Evolutionary conservation across 345 rosid genomes (phyloP).

Genomic region (Lagerstroemia speciosa): DNA sequence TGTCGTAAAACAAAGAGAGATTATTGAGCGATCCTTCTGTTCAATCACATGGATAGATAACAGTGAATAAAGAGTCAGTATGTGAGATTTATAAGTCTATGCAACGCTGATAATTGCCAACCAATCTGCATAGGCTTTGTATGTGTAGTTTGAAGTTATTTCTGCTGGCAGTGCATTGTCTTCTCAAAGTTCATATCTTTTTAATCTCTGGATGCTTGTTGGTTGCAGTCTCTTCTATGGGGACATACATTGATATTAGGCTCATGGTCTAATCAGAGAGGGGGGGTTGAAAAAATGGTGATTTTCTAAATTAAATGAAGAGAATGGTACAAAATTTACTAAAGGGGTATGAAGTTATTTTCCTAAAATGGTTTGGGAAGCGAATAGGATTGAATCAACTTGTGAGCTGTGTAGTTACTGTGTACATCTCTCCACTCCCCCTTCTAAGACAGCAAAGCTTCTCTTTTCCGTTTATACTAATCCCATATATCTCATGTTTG

Average conservation of each 20-base stretch:
- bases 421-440: background rate
- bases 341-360: background rate
- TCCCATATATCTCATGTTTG: background rate
- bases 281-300: background rate
- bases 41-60: background rate
- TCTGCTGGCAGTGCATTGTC: background rate
- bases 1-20: background rate
- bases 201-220: background rate
- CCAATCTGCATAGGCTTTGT: background rate
- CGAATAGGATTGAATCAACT: background rate
- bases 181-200: background rate
- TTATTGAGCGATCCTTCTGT: background rate
- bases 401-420: background rate
- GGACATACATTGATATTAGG: background rate
- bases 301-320: background rate
- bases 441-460: background rate
- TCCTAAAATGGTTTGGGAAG: background rate
- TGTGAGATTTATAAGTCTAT: background rate
- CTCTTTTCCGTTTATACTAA: background rate
- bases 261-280: background rate
- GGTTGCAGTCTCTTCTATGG: background rate
- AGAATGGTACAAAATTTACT: background rate
- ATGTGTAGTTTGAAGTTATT: background rate
- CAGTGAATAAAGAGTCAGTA: background rate
- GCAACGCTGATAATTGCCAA: too few species aligned